Percentiles rank a stretch among this genome's conserved stretches.
Evolutionary conservation across 352 stramenopile species (phyloP).

Genomic region (Stramenopiles sp.): DNA sequence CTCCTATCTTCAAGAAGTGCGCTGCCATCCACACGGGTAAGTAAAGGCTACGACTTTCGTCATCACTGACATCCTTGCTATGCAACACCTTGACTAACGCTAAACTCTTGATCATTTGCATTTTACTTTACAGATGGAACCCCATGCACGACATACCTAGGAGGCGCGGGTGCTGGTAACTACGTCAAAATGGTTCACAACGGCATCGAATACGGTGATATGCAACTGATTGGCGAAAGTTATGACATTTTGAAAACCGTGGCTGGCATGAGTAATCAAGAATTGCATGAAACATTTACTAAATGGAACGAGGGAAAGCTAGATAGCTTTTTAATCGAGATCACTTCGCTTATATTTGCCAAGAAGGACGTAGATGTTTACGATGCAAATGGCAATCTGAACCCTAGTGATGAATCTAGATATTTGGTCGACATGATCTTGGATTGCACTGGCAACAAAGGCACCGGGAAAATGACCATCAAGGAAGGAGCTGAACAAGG

Average conservation of each 20-base stretch:
- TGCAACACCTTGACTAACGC: no score
- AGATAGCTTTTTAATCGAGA: conserved; percentile 95
- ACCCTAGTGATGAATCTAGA: conserved; percentile 30
- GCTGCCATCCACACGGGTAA: conserved; percentile 37
- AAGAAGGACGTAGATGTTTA: conserved; percentile 83
- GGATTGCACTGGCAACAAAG: conserved; percentile 98
- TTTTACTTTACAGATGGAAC: conserved; percentile 37
- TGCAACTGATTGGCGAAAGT: conserved; percentile 95
- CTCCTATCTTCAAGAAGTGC: conserved; percentile 89
- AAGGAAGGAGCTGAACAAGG: conserved; percentile 81
- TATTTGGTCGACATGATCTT: conserved; percentile 87
- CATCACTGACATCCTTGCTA: conserved; percentile 4
- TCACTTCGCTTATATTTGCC: conserved; percentile 85
- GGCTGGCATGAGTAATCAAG: conserved; percentile 61
- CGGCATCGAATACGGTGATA: conserved; percentile 95
- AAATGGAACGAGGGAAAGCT: conserved; percentile 93
- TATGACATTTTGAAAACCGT: conserved; percentile 90
- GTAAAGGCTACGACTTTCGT: not conserved
- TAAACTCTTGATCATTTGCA: no score
- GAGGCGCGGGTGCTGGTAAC: conserved; percentile 82
- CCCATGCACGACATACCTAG: conserved; percentile 88
- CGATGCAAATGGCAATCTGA: conserved; percentile 22
- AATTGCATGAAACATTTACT: conserved; percentile 72
- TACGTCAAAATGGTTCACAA: conserved; percentile 99
- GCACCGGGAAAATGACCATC: conserved; percentile 86